Conservation (phyloP, 352 stramenopile genomes). For the Phytophthora brassicae region DNA sequence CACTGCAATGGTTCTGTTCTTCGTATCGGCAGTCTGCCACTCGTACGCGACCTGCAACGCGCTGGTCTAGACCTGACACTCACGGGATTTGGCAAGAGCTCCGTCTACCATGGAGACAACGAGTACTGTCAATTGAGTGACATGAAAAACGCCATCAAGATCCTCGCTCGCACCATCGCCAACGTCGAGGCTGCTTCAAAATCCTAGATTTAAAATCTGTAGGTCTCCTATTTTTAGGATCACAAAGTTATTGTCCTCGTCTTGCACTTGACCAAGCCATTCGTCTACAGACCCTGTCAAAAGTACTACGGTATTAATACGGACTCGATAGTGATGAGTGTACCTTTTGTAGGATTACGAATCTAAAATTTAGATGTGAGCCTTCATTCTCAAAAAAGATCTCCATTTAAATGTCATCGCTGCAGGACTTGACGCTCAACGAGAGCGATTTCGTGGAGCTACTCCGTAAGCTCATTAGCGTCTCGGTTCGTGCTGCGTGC, state of each 20-base stretch:
- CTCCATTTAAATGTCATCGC: conserved; percentile 16
- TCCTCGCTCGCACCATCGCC: conserved; percentile 78
- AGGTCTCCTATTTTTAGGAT: no score
- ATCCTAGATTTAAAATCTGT: conserved; percentile 5
- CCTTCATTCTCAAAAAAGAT: conserved; percentile 4
- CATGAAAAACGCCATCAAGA: conserved; percentile 87
- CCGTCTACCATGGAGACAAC: conserved; percentile 91
- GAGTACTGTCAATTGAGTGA: conserved; percentile 86
- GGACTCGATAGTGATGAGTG: conserved; percentile 16
- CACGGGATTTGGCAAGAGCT: conserved; percentile 71
- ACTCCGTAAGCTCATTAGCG: conserved; percentile 76
- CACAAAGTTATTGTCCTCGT: background rate
- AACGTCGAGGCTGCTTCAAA: conserved; percentile 53
- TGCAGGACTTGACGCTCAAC: conserved; percentile 49
- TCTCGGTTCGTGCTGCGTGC: conserved; percentile 22
- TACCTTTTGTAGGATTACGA: background rate
- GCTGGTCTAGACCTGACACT: conserved; percentile 69
- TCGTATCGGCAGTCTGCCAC: conserved; percentile 37
- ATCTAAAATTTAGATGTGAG: background rate
- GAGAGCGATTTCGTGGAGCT: conserved; percentile 66
- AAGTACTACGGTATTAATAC: no score
- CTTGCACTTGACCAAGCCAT: background rate
- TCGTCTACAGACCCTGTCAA: conserved; percentile 13
- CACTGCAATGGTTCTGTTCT: background rate
- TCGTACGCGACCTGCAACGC: conserved; percentile 74